Percentiles rank a stretch among this genome's conserved stretches.
Conservation (phyloP, 129 eudicot species). For the Gnaphalium uliginosum region DNA sequence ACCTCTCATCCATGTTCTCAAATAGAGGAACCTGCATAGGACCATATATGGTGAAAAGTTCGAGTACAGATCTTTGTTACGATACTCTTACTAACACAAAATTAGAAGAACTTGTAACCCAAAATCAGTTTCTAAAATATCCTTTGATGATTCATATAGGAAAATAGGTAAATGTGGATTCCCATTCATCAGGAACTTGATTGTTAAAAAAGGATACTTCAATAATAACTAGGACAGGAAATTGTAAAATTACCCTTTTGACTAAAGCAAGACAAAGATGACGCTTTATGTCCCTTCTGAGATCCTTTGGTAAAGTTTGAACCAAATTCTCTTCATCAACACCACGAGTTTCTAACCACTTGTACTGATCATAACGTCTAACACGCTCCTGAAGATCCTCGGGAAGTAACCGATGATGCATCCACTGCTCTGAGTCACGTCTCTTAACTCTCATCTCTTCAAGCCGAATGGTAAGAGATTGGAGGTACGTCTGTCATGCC, state of each 20-base stretch:
- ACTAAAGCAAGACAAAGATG: conserved; percentile 98
- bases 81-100: neutral
- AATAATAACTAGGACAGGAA: neutral
- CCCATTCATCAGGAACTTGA: neutral
- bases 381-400: conserved; percentile 88
- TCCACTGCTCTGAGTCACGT: conserved; percentile 98
- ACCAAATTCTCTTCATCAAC: conserved; percentile 93
- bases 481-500: conserved; percentile 53
- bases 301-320: conserved; percentile 87
- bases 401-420: conserved; percentile 96
- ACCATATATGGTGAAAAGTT: conserved; percentile 13
- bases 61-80: neutral
- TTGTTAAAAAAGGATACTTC: neutral
- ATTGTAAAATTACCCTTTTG: conserved; percentile 63
- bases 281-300: conserved; percentile 92
- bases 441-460: conserved; percentile 98
- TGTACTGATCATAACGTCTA: conserved; percentile 94
- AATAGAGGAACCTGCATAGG: conserved; percentile 76
- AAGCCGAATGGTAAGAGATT: conserved; percentile 92
- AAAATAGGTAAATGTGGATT: neutral
- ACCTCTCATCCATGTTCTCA: conserved; percentile 90
- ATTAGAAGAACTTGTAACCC: neutral
- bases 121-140: neutral
- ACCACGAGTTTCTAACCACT: conserved; percentile 97
- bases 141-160: neutral